These are phyloP conservation scores for Boletellus deceptivus DNA, from an alignment of 1,284 basidiomycete genomes.

Conservation along the genomic window DNA sequence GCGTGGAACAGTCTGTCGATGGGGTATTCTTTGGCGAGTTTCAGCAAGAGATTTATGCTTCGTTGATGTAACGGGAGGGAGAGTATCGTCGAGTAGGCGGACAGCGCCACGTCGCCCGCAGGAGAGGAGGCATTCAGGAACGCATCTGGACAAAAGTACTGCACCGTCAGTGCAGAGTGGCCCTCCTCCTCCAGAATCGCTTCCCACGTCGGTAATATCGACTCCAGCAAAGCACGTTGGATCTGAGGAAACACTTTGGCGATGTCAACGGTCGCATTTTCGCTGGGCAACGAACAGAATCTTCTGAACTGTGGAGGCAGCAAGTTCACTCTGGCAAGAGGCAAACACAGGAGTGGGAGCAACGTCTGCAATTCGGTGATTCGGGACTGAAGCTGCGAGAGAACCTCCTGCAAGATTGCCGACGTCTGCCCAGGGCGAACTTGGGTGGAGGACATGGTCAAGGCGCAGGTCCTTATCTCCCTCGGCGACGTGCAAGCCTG, in stretches of 20 bases:
- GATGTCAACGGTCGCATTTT: slow-evolving; percentile 23
- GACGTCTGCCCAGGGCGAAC: neutral
- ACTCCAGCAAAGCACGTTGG: slow-evolving; percentile 62
- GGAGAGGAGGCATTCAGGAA: slow-evolving; percentile 48
- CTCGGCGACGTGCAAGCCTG: too few species aligned
- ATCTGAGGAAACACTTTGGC: slow-evolving; percentile 53
- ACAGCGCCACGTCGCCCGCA: slow-evolving; percentile 54
- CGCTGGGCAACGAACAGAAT: slow-evolving; percentile 31
- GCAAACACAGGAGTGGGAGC: slow-evolving; percentile 52
- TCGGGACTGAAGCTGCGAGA: slow-evolving; percentile 51
- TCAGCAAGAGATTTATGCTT: slow-evolving; percentile 52
- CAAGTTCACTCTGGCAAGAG: slow-evolving; percentile 54
- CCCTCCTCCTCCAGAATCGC: slow-evolving; percentile 49
- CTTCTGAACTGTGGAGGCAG: slow-evolving; percentile 53
- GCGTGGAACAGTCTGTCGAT: slow-evolving; percentile 63
- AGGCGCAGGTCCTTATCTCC: neutral
- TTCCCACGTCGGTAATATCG: slow-evolving; percentile 71
- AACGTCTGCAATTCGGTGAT: slow-evolving; percentile 51
- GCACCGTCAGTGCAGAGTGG: slow-evolving; percentile 46
- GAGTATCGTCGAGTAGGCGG: slow-evolving; percentile 62
- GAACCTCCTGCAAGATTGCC: slow-evolving; percentile 37
- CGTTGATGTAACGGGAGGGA: slow-evolving; percentile 47
- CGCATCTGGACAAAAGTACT: slow-evolving; percentile 69
- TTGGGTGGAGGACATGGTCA: slow-evolving; percentile 13
- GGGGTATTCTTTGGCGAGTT: slow-evolving; percentile 58